Evolutionary conservation across 305 asterid genomes (phyloP), one percentile per base, ranked within the genome.

Genomic region (Rubia peregrina): DNA sequence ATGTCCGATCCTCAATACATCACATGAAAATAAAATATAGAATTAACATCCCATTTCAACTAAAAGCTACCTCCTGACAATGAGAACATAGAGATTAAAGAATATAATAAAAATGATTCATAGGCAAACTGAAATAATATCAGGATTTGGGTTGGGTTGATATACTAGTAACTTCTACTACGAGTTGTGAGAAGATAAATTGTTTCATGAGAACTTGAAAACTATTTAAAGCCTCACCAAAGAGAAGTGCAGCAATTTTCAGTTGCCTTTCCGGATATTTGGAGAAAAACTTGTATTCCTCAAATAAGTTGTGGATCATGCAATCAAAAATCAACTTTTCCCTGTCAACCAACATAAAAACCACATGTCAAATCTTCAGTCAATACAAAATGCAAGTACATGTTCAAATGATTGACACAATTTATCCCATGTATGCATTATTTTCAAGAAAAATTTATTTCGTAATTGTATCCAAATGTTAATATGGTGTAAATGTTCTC

Each of bases 241-340:
- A 89, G 56, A 93, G 90, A 83, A 82, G 76, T 44, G 97, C 97
- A 53, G 98, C 97, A 72, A 88, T 80, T 81, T 75, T 86, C 80
- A 93, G 89, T 86, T 93, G 97, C 80, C 83, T 84, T 30, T 93
- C 97, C 74, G 98, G 98, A 78, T 89, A 93, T 79, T 89, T 89
- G 79, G 87, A 76, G 80, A 91, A 87, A 77, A 90, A 91, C 53
- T 89, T 88, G 87, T 87, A 91, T 77, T 94, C 98, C 83, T 95
- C 99, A 80, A 92, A 89, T 65, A 95, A 87, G 74, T 90, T 95
- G 41, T 86, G 92, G 42, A 92, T 89, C 96, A 95, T 87, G 86
- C 94, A 95, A 69, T 92, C 96, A 49, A 83, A 95, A 80, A 92
- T 85, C 44, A 80, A 83, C 66, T 89, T 84, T 78, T 95, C 98